Evolutionary conservation across 495 filamentous ascomycete genomes (phyloP).

Genomic region (Staphylotrichum longicolle): DNA sequence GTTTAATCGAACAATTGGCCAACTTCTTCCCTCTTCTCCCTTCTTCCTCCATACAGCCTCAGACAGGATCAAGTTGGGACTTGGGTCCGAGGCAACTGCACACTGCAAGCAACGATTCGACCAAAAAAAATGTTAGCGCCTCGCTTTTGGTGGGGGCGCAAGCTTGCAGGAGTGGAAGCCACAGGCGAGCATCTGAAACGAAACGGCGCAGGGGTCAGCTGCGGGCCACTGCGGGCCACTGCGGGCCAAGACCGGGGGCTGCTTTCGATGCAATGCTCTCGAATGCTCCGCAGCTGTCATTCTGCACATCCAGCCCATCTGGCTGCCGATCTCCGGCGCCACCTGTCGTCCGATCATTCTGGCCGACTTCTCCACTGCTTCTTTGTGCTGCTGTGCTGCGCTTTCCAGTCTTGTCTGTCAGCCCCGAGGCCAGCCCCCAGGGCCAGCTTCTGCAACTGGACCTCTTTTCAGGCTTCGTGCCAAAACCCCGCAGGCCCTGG

Average conservation of each 20-base stretch:
- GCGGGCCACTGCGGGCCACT: slow-evolving; percentile 2
- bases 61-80: too few relatives aligned
- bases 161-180: neutral
- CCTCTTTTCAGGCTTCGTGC: neutral
- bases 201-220: slow-evolving; percentile 7
- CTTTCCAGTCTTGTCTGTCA: too few relatives aligned
- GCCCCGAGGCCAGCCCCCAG: neutral
- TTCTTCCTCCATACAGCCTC: too few relatives aligned
- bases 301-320: slow-evolving; percentile 4
- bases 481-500: slow-evolving; percentile 10
- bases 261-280: neutral
- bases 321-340: slow-evolving; percentile 3
- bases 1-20: too few relatives aligned
- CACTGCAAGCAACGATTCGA: too few relatives aligned
- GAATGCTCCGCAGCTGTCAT: neutral
- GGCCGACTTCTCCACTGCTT: neutral
- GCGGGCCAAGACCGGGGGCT: slow-evolving; percentile 12
- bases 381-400: too few relatives aligned
- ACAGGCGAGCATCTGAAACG: slow-evolving; percentile 16
- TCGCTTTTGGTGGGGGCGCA: too few relatives aligned
- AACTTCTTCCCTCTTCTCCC: too few relatives aligned
- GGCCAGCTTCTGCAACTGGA: neutral
- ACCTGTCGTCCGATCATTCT: neutral
- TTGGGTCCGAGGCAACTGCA: too few relatives aligned
- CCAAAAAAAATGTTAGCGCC: too few relatives aligned